A percentile compares a stretch with the other conserved stretches of the same genome.
phyloP scores from a whole-genome alignment of 257 asterid species.

The Nicotiana benthamiana region DNA sequence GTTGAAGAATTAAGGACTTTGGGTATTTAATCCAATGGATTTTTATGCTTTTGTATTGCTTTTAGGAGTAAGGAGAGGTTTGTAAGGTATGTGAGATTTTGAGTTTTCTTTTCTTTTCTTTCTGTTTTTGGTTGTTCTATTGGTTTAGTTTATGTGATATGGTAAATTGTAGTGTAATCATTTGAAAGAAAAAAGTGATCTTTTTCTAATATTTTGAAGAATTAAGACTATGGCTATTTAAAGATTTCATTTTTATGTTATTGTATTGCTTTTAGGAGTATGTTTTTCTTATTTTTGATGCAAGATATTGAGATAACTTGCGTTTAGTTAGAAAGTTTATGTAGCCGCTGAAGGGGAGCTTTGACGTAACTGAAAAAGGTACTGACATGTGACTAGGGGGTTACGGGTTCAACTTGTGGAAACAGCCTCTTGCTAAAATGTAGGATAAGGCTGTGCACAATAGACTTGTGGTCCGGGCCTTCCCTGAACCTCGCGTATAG shows the following conservation, averaged over 20 bases:
- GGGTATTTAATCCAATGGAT: not conserved
- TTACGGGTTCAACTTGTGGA: too few species aligned
- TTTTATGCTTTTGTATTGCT: not conserved
- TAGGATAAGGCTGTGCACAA: too few species aligned
- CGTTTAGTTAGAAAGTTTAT: too few species aligned
- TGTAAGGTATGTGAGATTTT: slow-evolving; percentile 48
- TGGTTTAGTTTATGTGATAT: not conserved
- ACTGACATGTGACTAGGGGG: too few species aligned
- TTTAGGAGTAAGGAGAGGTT: slow-evolving; percentile 38
- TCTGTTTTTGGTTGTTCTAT: not conserved
- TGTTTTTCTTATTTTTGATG: not conserved
- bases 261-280: not conserved
- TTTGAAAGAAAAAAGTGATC: not conserved
- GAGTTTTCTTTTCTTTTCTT: slow-evolving; percentile 4
- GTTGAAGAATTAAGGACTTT: slow-evolving; percentile 7
- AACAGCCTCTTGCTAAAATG: too few species aligned
- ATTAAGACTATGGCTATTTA: not conserved
- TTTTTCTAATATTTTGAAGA: slow-evolving; percentile 14
- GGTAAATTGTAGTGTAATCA: not conserved
- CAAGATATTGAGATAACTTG: not conserved
- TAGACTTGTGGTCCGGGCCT: too few species aligned
- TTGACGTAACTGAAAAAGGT: too few species aligned
- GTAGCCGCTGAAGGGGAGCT: too few species aligned
- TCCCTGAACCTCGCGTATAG: too few species aligned
- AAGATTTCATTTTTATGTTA: not conserved